Evolutionary conservation across 495 filamentous ascomycete genomes (phyloP).

Genomic region (Aspergillus affinis): DNA sequence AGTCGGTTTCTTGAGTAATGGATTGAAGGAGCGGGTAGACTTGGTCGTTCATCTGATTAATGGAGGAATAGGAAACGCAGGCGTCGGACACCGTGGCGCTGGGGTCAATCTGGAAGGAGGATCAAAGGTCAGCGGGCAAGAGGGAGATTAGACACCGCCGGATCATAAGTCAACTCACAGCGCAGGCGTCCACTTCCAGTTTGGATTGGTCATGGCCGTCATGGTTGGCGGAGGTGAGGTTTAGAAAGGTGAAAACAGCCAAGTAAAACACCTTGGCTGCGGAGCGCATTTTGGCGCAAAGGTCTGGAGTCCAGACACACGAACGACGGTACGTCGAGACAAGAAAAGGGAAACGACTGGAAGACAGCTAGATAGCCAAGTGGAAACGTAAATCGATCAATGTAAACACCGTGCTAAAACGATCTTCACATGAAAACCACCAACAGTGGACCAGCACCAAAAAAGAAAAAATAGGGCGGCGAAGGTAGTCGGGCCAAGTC

Average conservation of each 20-base stretch:
- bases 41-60: constrained; percentile 77
- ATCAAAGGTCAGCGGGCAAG: constrained; percentile 4
- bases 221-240: constrained; percentile 42
- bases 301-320: not conserved
- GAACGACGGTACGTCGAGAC: not conserved
- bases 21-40: constrained; percentile 78
- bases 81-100: constrained; percentile 75
- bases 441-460: constrained; percentile 6
- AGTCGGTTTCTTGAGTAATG: constrained; percentile 85
- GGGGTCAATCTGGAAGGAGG: constrained; percentile 55
- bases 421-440: constrained; percentile 18
- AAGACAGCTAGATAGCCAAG: not conserved
- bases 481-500: not conserved
- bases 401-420: not conserved
- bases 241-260: constrained; percentile 71
- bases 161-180: constrained; percentile 52
- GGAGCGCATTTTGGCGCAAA: constrained; percentile 55
- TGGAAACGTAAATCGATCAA: not conserved
- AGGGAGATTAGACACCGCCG: constrained; percentile 8
- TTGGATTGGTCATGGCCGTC: constrained; percentile 23
- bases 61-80: constrained; percentile 85
- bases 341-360: not conserved
- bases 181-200: constrained; percentile 53
- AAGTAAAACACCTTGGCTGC: constrained; percentile 70
- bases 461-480: constrained; percentile 7